These are phyloP conservation scores for Saccharomycopsis crataegensis DNA, from an alignment of 1,139 yeast species.

Conservation along the genomic window DNA sequence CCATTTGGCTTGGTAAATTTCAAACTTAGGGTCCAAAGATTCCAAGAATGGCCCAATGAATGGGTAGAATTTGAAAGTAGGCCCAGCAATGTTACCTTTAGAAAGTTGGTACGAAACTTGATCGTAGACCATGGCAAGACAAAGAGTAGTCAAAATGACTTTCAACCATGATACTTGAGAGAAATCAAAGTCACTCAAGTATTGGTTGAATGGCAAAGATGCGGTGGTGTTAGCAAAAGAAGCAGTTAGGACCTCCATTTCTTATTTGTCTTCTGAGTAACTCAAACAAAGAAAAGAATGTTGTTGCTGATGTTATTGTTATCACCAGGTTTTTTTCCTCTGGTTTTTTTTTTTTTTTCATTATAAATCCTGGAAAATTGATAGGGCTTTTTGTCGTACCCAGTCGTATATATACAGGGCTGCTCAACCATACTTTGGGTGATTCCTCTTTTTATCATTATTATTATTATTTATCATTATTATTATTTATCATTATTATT, in stretches of 20 bases:
- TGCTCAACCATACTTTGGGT: no score
- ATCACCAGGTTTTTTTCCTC: no score
- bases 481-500: no score
- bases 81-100: conserved; percentile 90
- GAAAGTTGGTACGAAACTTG: conserved; percentile 70
- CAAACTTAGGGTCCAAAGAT: conserved; percentile 93
- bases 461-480: no score
- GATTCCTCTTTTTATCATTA: no score
- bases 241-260: neutral
- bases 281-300: no score
- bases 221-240: neutral
- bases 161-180: conserved; percentile 36
- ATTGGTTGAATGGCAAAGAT: neutral
- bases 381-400: no score
- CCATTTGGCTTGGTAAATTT: conserved; percentile 91
- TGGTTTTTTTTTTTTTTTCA: no score
- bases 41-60: conserved; percentile 94
- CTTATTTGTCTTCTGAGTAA: neutral
- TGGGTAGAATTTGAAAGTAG: conserved; percentile 81
- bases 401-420: no score
- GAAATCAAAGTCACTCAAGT: neutral
- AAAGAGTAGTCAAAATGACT: conserved; percentile 41
- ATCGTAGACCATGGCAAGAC: conserved; percentile 59
- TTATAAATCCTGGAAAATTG: no score
- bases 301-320: no score